Percentiles rank a stretch among this genome's conserved stretches.
These are phyloP conservation scores for Collybia sordida DNA, from an alignment of 768 basidiomycete genomes.

Conservation along the genomic window DNA sequence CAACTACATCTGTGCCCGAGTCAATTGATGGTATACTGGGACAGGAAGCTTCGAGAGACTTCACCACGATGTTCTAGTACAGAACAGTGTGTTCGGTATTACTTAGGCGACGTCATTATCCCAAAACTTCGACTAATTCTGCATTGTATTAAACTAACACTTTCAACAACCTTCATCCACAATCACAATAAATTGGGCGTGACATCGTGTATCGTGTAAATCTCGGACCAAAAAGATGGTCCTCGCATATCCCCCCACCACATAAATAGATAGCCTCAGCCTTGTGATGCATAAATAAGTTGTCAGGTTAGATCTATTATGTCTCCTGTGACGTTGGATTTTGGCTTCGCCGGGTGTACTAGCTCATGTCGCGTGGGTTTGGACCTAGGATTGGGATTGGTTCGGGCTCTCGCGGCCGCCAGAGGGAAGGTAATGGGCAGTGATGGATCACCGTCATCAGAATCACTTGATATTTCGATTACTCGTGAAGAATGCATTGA, in stretches of 20 bases:
- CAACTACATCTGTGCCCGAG: conserved; percentile 22
- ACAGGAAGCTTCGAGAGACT: conserved; percentile 56
- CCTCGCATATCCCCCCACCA: too few relatives aligned
- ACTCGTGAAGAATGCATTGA: conserved; percentile 12
- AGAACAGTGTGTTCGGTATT: neutral
- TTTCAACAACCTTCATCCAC: too few relatives aligned
- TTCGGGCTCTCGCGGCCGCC: conserved; percentile 12
- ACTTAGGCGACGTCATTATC: too few relatives aligned
- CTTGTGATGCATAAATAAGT: too few relatives aligned
- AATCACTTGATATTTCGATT: conserved; percentile 40
- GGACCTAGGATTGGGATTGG: neutral
- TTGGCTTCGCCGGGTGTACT: neutral
- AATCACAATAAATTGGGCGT: too few relatives aligned
- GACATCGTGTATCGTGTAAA: too few relatives aligned
- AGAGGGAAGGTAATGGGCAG: conserved; percentile 6
- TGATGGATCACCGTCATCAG: conserved; percentile 20
- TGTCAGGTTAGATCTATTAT: conserved; percentile 16
- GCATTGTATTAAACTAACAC: too few relatives aligned
- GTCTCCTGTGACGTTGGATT: neutral
- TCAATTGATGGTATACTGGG: conserved; percentile 44
- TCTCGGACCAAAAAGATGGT: too few relatives aligned
- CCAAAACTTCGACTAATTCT: too few relatives aligned
- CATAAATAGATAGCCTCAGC: too few relatives aligned
- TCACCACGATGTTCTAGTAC: conserved; percentile 49
- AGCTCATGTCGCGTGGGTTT: conserved; percentile 4